These are phyloP conservation scores for Globisporangium iwayamae DNA, from an alignment of 352 stramenopile genomes.

Conservation along the genomic window DNA sequence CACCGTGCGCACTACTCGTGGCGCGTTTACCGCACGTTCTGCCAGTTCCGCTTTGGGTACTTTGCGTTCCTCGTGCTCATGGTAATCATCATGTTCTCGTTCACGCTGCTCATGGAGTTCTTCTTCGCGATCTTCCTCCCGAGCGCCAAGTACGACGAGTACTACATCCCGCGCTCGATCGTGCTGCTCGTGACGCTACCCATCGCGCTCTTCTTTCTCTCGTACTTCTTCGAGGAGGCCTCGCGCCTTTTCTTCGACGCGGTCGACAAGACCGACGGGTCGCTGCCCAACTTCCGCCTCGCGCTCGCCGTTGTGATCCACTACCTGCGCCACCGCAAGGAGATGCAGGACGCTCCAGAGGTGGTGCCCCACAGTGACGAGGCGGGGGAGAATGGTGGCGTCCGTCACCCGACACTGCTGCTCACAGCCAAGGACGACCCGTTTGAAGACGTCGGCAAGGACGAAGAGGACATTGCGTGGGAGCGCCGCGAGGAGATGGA, in stretches of 20 bases:
- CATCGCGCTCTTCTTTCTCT: conserved; percentile 69
- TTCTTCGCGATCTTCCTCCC: conserved; percentile 84
- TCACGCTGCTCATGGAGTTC: conserved; percentile 82
- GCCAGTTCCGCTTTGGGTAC: conserved; percentile 77
- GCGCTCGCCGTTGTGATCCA: conserved; percentile 74
- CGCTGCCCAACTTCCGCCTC: conserved; percentile 74
- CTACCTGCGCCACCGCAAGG: conserved; percentile 65
- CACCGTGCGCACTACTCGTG: conserved; percentile 37
- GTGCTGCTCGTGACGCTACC: conserved; percentile 55
- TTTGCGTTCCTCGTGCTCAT: conserved; percentile 80
- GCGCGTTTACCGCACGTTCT: conserved; percentile 70
- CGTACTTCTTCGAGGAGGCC: conserved; percentile 76
- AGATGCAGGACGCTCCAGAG: conserved; percentile 32
- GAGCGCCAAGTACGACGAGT: conserved; percentile 66
- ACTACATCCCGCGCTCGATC: conserved; percentile 59
- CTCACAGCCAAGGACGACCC: conserved; percentile 50
- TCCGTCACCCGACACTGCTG: conserved; percentile 22
- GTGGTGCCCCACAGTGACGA: background rate
- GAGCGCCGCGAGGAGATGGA: conserved; percentile 28
- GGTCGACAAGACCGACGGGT: conserved; percentile 68
- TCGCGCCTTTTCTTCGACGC: conserved; percentile 68
- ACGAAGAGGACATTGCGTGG: conserved; percentile 51
- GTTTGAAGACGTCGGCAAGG: conserved; percentile 50
- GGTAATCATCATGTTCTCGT: conserved; percentile 82
- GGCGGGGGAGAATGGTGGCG: background rate